Conservation (phyloP, 176 grass and related monocot species). For the Elaeis guineensis region DNA sequence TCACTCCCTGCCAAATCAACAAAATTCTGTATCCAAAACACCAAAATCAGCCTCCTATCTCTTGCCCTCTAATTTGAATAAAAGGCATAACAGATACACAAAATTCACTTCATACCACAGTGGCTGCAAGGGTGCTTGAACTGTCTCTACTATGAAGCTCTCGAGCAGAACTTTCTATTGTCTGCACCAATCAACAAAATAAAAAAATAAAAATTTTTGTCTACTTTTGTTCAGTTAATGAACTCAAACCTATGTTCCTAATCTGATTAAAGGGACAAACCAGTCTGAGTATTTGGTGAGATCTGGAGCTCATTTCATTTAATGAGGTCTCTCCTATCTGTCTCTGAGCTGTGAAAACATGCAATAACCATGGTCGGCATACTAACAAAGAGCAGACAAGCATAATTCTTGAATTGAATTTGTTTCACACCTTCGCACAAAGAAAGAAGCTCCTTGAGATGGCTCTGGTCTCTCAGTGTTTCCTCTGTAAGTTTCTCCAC, state of each 20-base stretch:
- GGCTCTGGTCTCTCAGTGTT: slow-evolving; percentile 55
- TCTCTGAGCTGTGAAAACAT: slow-evolving; percentile 50
- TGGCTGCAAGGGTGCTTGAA: slow-evolving; percentile 57
- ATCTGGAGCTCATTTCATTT: slow-evolving; percentile 86
- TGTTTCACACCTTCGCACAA: slow-evolving; percentile 52
- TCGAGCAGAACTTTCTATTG: slow-evolving; percentile 55
- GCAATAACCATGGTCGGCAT: too few relatives aligned
- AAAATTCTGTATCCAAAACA: slow-evolving; percentile 50
- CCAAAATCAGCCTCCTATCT: too few relatives aligned
- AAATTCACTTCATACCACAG: slow-evolving; percentile 50
- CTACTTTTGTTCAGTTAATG: too few relatives aligned
- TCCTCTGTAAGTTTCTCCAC: slow-evolving; percentile 86
- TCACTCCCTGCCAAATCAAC: slow-evolving; percentile 96
- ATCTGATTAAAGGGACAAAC: slow-evolving; percentile 21
- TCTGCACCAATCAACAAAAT: slow-evolving; percentile 23
- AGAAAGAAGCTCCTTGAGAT: slow-evolving; percentile 77
- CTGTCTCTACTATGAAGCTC: slow-evolving; percentile 43
- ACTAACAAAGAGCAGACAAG: too few relatives aligned
- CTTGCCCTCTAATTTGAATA: too few relatives aligned
- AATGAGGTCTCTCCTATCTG: slow-evolving; percentile 72
- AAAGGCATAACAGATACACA: neutral
- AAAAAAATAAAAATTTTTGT: too few relatives aligned
- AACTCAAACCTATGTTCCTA: too few relatives aligned
- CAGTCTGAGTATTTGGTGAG: slow-evolving; percentile 95
- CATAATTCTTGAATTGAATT: neutral